A percentile compares a stretch with the other conserved stretches of the same genome.
phyloP scores from a whole-genome alignment of 371 early-diverging fungal genomes.

The Coemansia sp. region DNA sequence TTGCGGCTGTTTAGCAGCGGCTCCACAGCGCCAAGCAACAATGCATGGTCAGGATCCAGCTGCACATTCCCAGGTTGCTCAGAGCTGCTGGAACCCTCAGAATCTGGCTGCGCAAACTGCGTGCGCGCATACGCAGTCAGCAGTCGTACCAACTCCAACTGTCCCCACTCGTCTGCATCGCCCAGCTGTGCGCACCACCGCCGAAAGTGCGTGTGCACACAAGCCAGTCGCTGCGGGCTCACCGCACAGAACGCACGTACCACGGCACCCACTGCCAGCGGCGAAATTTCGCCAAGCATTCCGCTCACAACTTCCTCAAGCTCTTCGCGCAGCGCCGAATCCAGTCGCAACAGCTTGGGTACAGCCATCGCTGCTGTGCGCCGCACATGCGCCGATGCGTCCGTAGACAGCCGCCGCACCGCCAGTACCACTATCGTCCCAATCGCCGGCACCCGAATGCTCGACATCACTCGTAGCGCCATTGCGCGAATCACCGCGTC shows the following conservation, averaged over 20 bases:
- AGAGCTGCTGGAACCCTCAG: background rate
- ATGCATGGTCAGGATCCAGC: slow-evolving; percentile 75
- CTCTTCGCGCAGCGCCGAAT: slow-evolving; percentile 71
- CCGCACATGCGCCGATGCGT: slow-evolving; percentile 89
- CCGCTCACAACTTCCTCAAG: slow-evolving; percentile 74
- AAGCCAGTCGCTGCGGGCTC: slow-evolving; percentile 80
- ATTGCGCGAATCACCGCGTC: slow-evolving; percentile 91
- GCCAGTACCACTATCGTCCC: slow-evolving; percentile 87
- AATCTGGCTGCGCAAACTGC: slow-evolving; percentile 36
- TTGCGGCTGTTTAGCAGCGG: slow-evolving; percentile 86
- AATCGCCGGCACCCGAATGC: slow-evolving; percentile 89
- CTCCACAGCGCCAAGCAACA: slow-evolving; percentile 67
- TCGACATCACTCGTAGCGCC: slow-evolving; percentile 93
- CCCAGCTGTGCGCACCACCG: slow-evolving; percentile 80
- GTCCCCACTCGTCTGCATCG: slow-evolving; percentile 95
- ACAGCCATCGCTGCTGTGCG: slow-evolving; percentile 91
- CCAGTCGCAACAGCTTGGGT: slow-evolving; percentile 75
- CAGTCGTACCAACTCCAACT: slow-evolving; percentile 79
- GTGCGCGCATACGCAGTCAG: slow-evolving; percentile 78
- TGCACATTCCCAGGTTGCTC: background rate
- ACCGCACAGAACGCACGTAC: slow-evolving; percentile 83
- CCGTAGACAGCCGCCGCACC: slow-evolving; percentile 80
- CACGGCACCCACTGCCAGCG: slow-evolving; percentile 83
- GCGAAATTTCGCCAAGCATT: slow-evolving; percentile 81
- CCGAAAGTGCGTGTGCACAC: slow-evolving; percentile 87